Conservation (phyloP, 169 alveolate genomes). For the Plasmodium berghei region DNA sequence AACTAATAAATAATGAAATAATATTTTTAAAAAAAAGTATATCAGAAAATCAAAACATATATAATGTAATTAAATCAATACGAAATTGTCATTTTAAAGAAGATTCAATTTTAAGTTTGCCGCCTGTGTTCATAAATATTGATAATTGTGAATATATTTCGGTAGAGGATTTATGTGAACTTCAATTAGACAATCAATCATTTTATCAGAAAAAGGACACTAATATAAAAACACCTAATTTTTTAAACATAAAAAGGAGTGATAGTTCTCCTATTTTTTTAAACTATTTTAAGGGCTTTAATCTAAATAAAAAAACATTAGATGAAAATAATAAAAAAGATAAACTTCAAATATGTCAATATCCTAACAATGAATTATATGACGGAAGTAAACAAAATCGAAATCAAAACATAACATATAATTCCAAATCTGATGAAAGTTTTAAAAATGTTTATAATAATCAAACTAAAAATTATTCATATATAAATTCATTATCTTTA, state of each 20-base stretch:
- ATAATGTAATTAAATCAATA: slow-evolving; percentile 42
- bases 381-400: slow-evolving; percentile 15
- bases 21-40: slow-evolving; percentile 64
- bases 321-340: slow-evolving; percentile 64
- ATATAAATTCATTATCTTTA: slow-evolving; percentile 2
- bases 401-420: slow-evolving; percentile 22
- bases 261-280: slow-evolving; percentile 23
- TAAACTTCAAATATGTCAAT: slow-evolving; percentile 4
- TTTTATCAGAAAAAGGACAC: not conserved
- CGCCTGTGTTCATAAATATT: slow-evolving; percentile 62
- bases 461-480: slow-evolving; percentile 5
- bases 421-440: slow-evolving; percentile 41
- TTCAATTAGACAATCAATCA: slow-evolving; percentile 39
- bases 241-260: slow-evolving; percentile 45
- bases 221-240: slow-evolving; percentile 8
- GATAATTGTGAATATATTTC: slow-evolving; percentile 46
- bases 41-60: slow-evolving; percentile 55
- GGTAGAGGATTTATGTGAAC: slow-evolving; percentile 51
- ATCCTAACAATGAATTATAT: slow-evolving; percentile 39
- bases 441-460: slow-evolving; percentile 12
- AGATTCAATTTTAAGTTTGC: slow-evolving; percentile 73
- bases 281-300: slow-evolving; percentile 34
- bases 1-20: slow-evolving; percentile 58
- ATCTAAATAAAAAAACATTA: slow-evolving; percentile 36
- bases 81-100: slow-evolving; percentile 67